These are phyloP conservation scores for Rubroshorea leprosula DNA, from an alignment of 345 rosid species.

Conservation along the genomic window DNA sequence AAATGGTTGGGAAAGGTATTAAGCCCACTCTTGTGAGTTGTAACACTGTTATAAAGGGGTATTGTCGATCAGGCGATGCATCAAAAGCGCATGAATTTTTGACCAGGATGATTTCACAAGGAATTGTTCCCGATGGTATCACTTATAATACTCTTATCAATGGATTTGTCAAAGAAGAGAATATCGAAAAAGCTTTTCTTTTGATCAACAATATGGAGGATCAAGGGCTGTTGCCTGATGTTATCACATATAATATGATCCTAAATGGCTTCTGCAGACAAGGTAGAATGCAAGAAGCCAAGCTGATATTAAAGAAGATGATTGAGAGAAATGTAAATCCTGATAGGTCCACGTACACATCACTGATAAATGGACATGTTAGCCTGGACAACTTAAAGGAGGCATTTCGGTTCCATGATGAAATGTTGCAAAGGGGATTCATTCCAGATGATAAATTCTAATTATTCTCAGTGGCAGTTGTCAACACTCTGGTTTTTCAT, in stretches of 20 bases:
- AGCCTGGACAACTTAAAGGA: slow-evolving; percentile 62
- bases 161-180: slow-evolving; percentile 61
- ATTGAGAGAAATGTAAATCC: slow-evolving; percentile 54
- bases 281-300: slow-evolving; percentile 76
- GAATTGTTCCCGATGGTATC: slow-evolving; percentile 53
- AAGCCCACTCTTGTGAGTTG: slow-evolving; percentile 57
- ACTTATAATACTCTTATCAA: slow-evolving; percentile 61
- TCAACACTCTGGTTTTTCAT: background rate
- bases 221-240: slow-evolving; percentile 48
- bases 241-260: slow-evolving; percentile 54
- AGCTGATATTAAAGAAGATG: slow-evolving; percentile 54
- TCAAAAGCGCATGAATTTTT: slow-evolving; percentile 56
- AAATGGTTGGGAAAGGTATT: slow-evolving; percentile 53
- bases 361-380: slow-evolving; percentile 76
- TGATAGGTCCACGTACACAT: slow-evolving; percentile 57
- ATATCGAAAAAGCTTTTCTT: slow-evolving; percentile 58
- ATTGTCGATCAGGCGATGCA: slow-evolving; percentile 61
- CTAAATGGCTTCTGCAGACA: slow-evolving; percentile 66
- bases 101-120: slow-evolving; percentile 50
- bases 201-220: slow-evolving; percentile 62
- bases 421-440: no score
- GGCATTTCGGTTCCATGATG: slow-evolving; percentile 79
- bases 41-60: slow-evolving; percentile 67
- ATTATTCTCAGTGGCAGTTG: slow-evolving; percentile 5
- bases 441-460: slow-evolving; percentile 68